Base-by-base conservation (phyloP, 768 basidiomycete genomes). In the Suillus sp. region DNA sequence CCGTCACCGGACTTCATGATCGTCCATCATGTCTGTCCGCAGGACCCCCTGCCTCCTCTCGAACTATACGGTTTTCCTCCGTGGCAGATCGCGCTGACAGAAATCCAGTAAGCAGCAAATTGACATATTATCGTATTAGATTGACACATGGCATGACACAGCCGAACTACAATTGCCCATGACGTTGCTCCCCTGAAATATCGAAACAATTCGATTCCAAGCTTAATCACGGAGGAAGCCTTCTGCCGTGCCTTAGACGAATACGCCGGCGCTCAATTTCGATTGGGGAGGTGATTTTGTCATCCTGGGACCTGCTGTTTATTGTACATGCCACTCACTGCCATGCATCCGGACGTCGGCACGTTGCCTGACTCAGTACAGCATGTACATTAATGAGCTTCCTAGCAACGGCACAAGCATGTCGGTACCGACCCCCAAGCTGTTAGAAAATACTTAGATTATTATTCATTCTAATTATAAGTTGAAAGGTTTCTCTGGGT, bases 11-110 rank as follows among this genome's bases (percentile, higher is more conserved):
- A 94, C 68, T 84, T 94, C 57, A 84, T 92, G 81, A 86, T 94
- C 66, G 79, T 93, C 18, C 90, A 93, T 69, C 78, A 85, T 53
- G 64, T 90, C 25, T 75, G 79, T 2, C 71, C 76, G 14, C 74
- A 68, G 55, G 73, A 72, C 42, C 73, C 76, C 42, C 71, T 70
- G 43, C 69, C 77, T 27, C 85, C 89, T 1, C 74, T 88, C 58
- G 90, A 93, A 71, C 77, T 93, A 25, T 77, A 89, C 67, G 89
- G 88, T 5, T 93, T 89, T 68, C 92, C 92, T 20, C 92, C 92
- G 18, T 94, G 92, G 92, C 92, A 94, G 68, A 84, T 87, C n/a
- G 80, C 88, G 61, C 76, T 94, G 47, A 91, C 90, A 51, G 92
- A 94, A 73, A 86, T 94, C 64, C 82, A 87, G 92, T 93, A 71